These are phyloP conservation scores for Yamadazyma triangularis DNA, from an alignment of 1,139 yeast species.

Conservation along the genomic window DNA sequence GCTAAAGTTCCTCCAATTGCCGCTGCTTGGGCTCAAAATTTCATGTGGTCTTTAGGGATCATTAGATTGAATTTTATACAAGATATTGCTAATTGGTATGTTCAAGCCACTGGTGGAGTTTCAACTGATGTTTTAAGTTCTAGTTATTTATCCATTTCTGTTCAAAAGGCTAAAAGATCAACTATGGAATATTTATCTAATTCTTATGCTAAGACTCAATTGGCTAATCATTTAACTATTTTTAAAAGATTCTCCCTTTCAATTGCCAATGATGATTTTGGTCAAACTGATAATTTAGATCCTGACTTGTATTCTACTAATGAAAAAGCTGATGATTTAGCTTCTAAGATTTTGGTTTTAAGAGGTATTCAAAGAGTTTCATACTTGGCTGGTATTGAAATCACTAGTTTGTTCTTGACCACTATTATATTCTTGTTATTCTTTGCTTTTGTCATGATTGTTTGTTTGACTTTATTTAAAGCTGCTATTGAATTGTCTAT, in stretches of 20 bases:
- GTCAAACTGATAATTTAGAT: constrained; percentile 48
- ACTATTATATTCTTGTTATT: constrained; percentile 80
- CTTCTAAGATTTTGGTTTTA: constrained; percentile 68
- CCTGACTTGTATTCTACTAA: constrained; percentile 61
- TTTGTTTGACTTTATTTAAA: constrained; percentile 64
- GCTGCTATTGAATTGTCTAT: constrained; percentile 69
- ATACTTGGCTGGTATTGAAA: constrained; percentile 76
- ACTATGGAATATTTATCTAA: constrained; percentile 16
- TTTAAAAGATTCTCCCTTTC: constrained; percentile 29
- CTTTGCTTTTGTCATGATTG: constrained; percentile 67
- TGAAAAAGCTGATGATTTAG: constrained; percentile 53
- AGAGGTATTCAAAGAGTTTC: constrained; percentile 94
- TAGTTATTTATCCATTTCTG: constrained; percentile 66
- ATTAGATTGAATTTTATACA: constrained; percentile 81
- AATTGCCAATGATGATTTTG: constrained; percentile 38
- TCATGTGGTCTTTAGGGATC: constrained; percentile 94
- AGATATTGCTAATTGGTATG: constrained; percentile 85
- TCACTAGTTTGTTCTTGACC: constrained; percentile 81
- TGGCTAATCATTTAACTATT: constrained; percentile 17
- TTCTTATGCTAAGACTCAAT: constrained; percentile 14
- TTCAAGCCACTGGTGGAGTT: constrained; percentile 92
- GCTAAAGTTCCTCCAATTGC: constrained; percentile 93
- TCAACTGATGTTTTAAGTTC: constrained; percentile 67
- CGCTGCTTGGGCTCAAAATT: constrained; percentile 97
- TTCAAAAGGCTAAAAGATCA: constrained; percentile 53